Conservation (phyloP, 2,329 filamentous ascomycete species). For the Penicillium paneum region DNA sequence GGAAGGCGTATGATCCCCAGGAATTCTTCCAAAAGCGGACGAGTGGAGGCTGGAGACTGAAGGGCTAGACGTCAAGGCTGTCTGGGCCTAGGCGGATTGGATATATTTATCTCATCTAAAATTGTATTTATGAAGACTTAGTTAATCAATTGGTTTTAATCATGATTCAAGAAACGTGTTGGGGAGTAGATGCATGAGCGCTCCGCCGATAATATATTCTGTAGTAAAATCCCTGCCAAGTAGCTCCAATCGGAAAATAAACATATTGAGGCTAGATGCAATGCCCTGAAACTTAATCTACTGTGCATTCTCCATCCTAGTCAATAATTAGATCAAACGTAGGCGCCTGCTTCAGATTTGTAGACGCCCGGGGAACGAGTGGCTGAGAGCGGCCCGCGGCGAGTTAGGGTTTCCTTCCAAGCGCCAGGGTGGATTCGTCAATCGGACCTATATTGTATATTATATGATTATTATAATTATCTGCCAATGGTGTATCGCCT, state of each 20-base stretch:
- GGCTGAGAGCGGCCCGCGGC: slow-evolving; percentile 22
- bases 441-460: background rate
- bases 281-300: slow-evolving; percentile 19
- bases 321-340: background rate
- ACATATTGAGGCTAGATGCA: background rate
- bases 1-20: slow-evolving; percentile 40
- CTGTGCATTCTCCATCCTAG: background rate
- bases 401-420: slow-evolving; percentile 17
- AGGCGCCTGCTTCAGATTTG: slow-evolving; percentile 20
- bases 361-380: slow-evolving; percentile 17
- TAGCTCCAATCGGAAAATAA: slow-evolving; percentile 1
- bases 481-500: background rate
- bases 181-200: background rate
- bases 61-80: background rate
- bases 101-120: slow-evolving; percentile 2
- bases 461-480: background rate
- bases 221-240: background rate
- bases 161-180: background rate
- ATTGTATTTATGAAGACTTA: background rate
- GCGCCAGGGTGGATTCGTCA: slow-evolving; percentile 28
- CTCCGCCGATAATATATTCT: background rate
- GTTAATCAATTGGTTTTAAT: background rate
- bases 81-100: background rate
- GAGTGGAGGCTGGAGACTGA: slow-evolving; percentile 40
- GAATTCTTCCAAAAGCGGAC: slow-evolving; percentile 42